phyloP scores from a whole-genome alignment of 768 basidiomycete genomes.

The Calocera cornea region DNA sequence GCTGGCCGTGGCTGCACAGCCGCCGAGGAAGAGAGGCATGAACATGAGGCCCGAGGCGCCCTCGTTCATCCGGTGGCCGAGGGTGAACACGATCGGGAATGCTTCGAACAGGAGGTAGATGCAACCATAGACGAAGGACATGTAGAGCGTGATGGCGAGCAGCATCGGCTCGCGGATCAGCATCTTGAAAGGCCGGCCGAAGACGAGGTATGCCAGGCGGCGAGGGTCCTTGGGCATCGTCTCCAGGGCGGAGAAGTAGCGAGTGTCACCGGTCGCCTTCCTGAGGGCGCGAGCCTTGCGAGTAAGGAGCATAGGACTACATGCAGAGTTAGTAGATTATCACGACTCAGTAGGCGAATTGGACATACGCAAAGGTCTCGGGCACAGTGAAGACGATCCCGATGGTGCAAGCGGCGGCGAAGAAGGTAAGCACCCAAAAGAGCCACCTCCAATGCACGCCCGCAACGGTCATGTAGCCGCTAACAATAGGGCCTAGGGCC shows the following conservation, averaged over 20 bases:
- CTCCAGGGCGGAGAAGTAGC: conserved; percentile 25
- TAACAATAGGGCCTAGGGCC: conserved; percentile 24
- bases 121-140: conserved; percentile 16
- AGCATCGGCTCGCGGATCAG: conserved; percentile 21
- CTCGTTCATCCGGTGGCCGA: conserved; percentile 20
- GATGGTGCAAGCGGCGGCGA: conserved; percentile 15
- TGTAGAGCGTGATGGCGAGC: conserved; percentile 16
- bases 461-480: conserved; percentile 23
- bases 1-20: conserved; percentile 11
- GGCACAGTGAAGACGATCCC: conserved; percentile 13
- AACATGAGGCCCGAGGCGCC: conserved; percentile 21
- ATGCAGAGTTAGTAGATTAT: not conserved
- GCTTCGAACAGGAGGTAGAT: conserved; percentile 24
- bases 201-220: conserved; percentile 34
- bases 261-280: conserved; percentile 24
- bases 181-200: conserved; percentile 38
- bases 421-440: conserved; percentile 26
- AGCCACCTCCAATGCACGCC: conserved; percentile 24
- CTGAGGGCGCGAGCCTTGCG: conserved; percentile 24
- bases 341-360: conserved; percentile 7
- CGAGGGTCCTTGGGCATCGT: conserved; percentile 15
- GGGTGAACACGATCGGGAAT: conserved; percentile 22
- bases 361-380: conserved; percentile 16
- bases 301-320: conserved; percentile 33
- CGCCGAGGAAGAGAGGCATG: conserved; percentile 18